A percentile compares a stretch with the other conserved stretches of the same genome.
phyloP scores from a whole-genome alignment of 2,329 filamentous ascomycete genomes.

The Talaromyces atroroseus region DNA sequence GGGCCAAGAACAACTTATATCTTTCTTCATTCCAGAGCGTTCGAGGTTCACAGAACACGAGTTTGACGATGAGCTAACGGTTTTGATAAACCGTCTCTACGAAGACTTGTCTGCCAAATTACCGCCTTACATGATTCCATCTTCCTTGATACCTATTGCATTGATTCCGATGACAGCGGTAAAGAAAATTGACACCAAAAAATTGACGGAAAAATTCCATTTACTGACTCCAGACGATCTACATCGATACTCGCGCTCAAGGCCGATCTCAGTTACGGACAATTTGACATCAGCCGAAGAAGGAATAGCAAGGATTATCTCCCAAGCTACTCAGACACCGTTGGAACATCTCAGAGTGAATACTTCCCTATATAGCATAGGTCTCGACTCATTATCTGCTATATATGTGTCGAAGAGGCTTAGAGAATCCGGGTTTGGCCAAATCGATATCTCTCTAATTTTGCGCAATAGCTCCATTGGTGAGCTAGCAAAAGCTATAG shows the following conservation, averaged over 20 bases:
- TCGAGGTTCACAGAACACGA: slow-evolving; percentile 5
- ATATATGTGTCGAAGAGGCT: slow-evolving; percentile 63
- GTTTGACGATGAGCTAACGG: slow-evolving; percentile 5
- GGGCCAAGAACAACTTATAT: slow-evolving; percentile 52
- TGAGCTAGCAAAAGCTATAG: slow-evolving; percentile 46
- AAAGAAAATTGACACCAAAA: slow-evolving; percentile 64
- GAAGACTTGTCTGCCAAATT: slow-evolving; percentile 51
- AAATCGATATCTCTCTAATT: slow-evolving; percentile 62
- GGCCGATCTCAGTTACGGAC: slow-evolving; percentile 24
- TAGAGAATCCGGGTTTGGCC: slow-evolving; percentile 38
- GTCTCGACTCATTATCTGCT: slow-evolving; percentile 76
- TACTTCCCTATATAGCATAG: slow-evolving; percentile 71
- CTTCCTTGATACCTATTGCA: slow-evolving; percentile 64
- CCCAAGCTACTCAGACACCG: slow-evolving; percentile 45
- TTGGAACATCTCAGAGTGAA: slow-evolving; percentile 51
- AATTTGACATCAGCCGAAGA: slow-evolving; percentile 54
- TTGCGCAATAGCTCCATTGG: slow-evolving; percentile 64
- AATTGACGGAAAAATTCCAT: slow-evolving; percentile 48
- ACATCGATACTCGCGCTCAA: slow-evolving; percentile 29
- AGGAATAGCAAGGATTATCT: slow-evolving; percentile 52
- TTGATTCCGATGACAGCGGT: slow-evolving; percentile 65
- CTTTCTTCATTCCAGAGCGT: slow-evolving; percentile 59
- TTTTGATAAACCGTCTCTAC: slow-evolving; percentile 46
- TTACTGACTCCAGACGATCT: slow-evolving; percentile 45
- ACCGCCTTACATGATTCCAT: slow-evolving; percentile 74